Conservation (phyloP, 352 stramenopile species). For the Phytophthora hybrid region DNA sequence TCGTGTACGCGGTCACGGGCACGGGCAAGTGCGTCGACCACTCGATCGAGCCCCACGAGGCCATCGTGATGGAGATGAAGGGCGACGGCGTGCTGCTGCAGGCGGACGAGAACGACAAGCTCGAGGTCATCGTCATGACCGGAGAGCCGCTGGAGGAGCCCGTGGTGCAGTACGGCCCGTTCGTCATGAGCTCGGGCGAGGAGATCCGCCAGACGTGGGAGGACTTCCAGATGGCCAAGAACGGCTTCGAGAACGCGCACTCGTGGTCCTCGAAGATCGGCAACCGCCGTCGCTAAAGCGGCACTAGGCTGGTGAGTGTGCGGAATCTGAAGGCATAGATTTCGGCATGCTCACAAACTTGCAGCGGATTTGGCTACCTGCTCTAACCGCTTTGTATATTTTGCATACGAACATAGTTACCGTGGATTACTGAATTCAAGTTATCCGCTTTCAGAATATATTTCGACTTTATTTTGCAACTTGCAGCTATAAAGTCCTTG, state of each 20-base stretch:
- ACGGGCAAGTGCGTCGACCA: conserved; percentile 36
- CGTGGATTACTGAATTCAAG: too few species aligned
- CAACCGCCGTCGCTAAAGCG: conserved; percentile 33
- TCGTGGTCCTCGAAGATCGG: conserved; percentile 63
- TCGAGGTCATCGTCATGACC: conserved; percentile 66
- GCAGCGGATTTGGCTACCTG: too few species aligned
- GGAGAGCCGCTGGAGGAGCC: conserved; percentile 68
- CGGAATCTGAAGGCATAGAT: neutral
- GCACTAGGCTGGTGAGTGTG: neutral
- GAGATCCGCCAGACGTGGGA: conserved; percentile 64
- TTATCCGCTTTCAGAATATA: too few species aligned
- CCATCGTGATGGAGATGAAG: conserved; percentile 60
- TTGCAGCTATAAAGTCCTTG: too few species aligned
- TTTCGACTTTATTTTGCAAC: too few species aligned
- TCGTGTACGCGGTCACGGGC: conserved; percentile 51
- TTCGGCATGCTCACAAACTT: neutral
- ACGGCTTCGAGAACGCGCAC: conserved; percentile 74
- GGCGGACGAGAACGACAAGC: conserved; percentile 31
- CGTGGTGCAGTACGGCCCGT: conserved; percentile 72
- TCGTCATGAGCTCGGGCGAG: conserved; percentile 73
- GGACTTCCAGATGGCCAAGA: conserved; percentile 60
- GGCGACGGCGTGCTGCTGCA: conserved; percentile 59
- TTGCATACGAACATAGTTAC: too few species aligned
- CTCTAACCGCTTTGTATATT: too few species aligned
- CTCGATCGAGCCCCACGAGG: conserved; percentile 48